These are phyloP conservation scores for Lactarius akahatsu DNA, from an alignment of 768 basidiomycete genomes.

Conservation along the genomic window DNA sequence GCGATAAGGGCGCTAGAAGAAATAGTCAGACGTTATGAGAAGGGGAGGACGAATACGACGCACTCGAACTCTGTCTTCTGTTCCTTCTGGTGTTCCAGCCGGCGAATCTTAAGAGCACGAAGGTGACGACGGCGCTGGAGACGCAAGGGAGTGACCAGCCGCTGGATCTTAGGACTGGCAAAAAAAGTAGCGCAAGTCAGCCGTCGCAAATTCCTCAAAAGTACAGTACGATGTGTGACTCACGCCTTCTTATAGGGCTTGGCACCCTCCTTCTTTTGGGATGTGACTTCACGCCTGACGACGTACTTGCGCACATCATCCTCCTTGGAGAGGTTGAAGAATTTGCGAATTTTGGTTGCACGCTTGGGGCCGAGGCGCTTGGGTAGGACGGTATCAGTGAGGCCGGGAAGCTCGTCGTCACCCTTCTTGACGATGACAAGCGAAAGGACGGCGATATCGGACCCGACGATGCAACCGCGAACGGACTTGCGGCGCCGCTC, in stretches of 20 bases:
- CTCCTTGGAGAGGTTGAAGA: slow-evolving; percentile 97
- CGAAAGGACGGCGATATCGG: slow-evolving; percentile 93
- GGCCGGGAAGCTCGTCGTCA: slow-evolving; percentile 81
- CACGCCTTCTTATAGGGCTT: slow-evolving; percentile 98
- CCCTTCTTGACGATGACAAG: slow-evolving; percentile 97
- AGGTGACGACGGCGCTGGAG: slow-evolving; percentile 97
- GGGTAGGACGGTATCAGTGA: slow-evolving; percentile 90
- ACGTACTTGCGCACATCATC: slow-evolving; percentile 99
- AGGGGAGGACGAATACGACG: slow-evolving; percentile 32
- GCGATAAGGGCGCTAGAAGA: slow-evolving; percentile 59
- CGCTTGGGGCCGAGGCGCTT: slow-evolving; percentile 97
- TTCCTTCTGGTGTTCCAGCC: slow-evolving; percentile 89
- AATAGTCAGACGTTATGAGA: slow-evolving; percentile 10
- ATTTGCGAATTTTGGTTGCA: slow-evolving; percentile 93
- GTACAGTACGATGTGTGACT: slow-evolving; percentile 36
- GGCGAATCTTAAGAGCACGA: slow-evolving; percentile 81
- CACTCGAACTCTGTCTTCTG: slow-evolving; percentile 93
- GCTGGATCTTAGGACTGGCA: slow-evolving; percentile 89
- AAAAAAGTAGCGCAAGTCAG: slow-evolving; percentile 2
- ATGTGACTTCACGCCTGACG: slow-evolving; percentile 86
- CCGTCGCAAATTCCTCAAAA: slow-evolving; percentile 6
- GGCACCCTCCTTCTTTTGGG: slow-evolving; percentile 81
- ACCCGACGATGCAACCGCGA: slow-evolving; percentile 95
- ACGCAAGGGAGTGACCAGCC: slow-evolving; percentile 91
- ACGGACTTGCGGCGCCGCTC: slow-evolving; percentile 99